Evolutionary conservation across 163 green algal species (phyloP).

Genomic region (Chlorella variabilis): DNA sequence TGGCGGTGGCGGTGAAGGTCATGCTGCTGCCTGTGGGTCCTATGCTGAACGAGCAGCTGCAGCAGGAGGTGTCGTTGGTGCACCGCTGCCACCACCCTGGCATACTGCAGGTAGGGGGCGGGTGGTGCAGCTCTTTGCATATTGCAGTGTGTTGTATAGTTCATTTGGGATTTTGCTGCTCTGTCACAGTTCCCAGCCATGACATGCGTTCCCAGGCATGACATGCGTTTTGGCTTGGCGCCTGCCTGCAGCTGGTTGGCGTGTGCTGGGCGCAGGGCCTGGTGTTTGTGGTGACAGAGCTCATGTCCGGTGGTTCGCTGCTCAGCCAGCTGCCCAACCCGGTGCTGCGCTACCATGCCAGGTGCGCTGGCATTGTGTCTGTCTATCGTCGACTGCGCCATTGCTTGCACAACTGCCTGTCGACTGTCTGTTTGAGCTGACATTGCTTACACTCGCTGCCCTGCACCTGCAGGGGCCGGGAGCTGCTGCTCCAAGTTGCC

Average conservation of each 20-base stretch:
- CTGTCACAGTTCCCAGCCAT: too few relatives aligned
- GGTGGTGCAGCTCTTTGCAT: too few relatives aligned
- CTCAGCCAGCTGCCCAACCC: background rate
- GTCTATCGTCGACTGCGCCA: too few relatives aligned
- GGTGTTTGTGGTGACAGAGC: background rate
- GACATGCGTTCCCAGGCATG: too few relatives aligned
- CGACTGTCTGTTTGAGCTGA: too few relatives aligned
- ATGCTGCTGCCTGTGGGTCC: background rate
- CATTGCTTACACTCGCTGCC: too few relatives aligned
- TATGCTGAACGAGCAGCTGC: background rate
- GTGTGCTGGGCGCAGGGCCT: background rate
- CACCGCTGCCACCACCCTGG: background rate
- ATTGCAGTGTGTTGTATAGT: too few relatives aligned
- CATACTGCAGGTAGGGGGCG: too few relatives aligned
- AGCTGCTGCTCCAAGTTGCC: background rate
- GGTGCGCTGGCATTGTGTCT: background rate
- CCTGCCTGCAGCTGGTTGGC: background rate
- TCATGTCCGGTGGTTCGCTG: background rate
- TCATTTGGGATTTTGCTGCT: too few relatives aligned
- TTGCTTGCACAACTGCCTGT: too few relatives aligned
- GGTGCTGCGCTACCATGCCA: background rate
- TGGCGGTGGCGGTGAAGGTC: background rate
- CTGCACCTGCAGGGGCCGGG: background rate
- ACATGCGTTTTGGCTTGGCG: too few relatives aligned
- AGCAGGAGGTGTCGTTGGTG: background rate